Evolutionary conservation across 2,329 filamentous ascomycete genomes (phyloP), one percentile per base, ranked within the genome.

Genomic region (Fusarium albidum): DNA sequence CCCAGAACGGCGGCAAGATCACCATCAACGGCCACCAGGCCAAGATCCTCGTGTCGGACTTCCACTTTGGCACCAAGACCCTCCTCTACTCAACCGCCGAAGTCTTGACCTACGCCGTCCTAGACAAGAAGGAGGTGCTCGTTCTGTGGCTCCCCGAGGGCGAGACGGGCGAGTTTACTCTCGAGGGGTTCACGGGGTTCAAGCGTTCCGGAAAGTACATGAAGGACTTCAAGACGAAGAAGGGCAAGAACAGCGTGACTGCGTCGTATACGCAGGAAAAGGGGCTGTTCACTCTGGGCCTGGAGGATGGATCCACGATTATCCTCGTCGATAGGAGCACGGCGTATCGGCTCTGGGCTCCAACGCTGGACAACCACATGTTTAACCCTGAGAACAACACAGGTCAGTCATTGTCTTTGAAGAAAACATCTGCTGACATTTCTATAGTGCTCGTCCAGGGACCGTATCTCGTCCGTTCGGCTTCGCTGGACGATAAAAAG

Each of bases 11-110:
- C 3, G 74, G 73, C 0, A 65, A 69, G 0, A 78, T 86, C 37
- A 73, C 79, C 6, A 75, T 88, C 33, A 79, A 86, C 49, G 85
- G 85, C 2, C 81, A 85, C 31, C 81, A 86, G 49, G 80, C 83
- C 8, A 87, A 87, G 73, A 82, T 88, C 13, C 68, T 87, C 4
- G 81, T 84, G 0, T 84, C 83, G 0, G 84, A 87, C 59, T 88
- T 86, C 50, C 67, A 58, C 1, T 79, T 86, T 32, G 84, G 83
- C 1, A 67, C 71, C 8, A 73, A 82, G 54, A 79, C 69, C 0
- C 66, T 85, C 0, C 65, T 85, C 0, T 85, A 85, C 65, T 82
- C 81, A 1, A 84, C 82, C 1, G 79, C 80, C 0, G 82, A 85
- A 54, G 73, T 85, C 0, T 64, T 84, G 10, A 84, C 77, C 56